Conservation (phyloP, 2,329 filamentous ascomycete species). For the Diaporthe capsici region DNA sequence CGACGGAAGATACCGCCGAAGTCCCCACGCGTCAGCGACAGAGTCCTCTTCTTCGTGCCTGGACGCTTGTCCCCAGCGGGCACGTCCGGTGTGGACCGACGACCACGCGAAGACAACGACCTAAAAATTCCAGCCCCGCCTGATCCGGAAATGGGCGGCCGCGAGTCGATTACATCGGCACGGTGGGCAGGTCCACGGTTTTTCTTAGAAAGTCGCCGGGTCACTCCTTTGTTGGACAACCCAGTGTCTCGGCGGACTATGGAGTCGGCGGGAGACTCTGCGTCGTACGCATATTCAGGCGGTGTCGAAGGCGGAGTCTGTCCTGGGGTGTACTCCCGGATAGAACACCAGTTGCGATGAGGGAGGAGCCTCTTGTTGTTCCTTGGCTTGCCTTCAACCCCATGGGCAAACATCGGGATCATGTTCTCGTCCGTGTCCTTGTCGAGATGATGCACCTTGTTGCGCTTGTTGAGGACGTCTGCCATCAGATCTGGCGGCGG, state of each 20-base stretch:
- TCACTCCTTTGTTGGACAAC: constrained; percentile 52
- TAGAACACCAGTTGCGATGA: constrained; percentile 95
- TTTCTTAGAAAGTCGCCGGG: constrained; percentile 61
- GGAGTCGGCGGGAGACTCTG: constrained; percentile 55
- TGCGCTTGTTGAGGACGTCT: constrained; percentile 93
- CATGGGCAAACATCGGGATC: constrained; percentile 92
- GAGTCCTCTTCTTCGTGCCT: constrained; percentile 65
- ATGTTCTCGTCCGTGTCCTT: constrained; percentile 91
- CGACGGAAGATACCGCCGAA: constrained; percentile 61
- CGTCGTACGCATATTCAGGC: constrained; percentile 62
- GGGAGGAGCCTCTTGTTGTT: constrained; percentile 94
- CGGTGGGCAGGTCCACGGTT: constrained; percentile 50
- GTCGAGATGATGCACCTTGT: constrained; percentile 82
- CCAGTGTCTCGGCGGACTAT: constrained; percentile 48
- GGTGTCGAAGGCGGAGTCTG: constrained; percentile 79
- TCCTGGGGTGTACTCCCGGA: constrained; percentile 86
- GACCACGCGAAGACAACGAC: constrained; percentile 56
- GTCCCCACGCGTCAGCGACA: constrained; percentile 72
- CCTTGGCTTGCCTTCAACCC: constrained; percentile 88
- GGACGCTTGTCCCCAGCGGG: constrained; percentile 54
- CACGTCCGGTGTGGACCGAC: constrained; percentile 46
- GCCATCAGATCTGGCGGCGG: constrained; percentile 90
- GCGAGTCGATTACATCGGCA: constrained; percentile 59
- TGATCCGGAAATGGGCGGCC: constrained; percentile 63
- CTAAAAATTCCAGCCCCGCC: constrained; percentile 59